Conservation (phyloP, 192 early-diverging fungal genomes). For the Pilobolus umbonatus region DNA sequence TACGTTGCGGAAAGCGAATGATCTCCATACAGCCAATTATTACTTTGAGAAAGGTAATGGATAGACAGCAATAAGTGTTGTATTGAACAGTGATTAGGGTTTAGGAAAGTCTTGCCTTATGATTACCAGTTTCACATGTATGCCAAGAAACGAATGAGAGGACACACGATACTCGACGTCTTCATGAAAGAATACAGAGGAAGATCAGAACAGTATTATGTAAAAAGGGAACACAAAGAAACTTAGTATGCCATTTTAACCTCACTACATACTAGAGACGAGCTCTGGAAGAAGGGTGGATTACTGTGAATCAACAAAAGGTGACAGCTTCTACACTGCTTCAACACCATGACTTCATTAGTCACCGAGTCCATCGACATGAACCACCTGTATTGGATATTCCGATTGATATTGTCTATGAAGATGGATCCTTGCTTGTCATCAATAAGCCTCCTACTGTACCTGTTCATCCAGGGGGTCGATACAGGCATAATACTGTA, state of each 20-base stretch:
- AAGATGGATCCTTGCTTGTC: conserved; percentile 63
- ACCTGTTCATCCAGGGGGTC: conserved; percentile 70
- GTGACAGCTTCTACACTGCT: conserved; percentile 54
- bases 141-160: conserved; percentile 84
- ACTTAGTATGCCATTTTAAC: not conserved
- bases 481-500: conserved; percentile 85
- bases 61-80: not conserved
- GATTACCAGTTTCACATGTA: conserved; percentile 67
- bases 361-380: conserved; percentile 83
- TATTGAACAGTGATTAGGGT: conserved; percentile 24
- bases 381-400: conserved; percentile 81
- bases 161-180: conserved; percentile 61
- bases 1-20: conserved; percentile 9
- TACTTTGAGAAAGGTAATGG: conserved; percentile 52
- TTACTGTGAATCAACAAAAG: conserved; percentile 65
- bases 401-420: conserved; percentile 56
- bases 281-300: conserved; percentile 72
- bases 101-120: conserved; percentile 81
- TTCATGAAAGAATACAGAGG: conserved; percentile 85
- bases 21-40: conserved; percentile 36
- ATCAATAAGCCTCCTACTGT: conserved; percentile 85
- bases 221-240: conserved; percentile 27
- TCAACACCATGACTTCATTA: conserved; percentile 70
- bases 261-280: conserved; percentile 30
- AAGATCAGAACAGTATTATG: conserved; percentile 70